Evolutionary conservation across 305 asterid genomes (phyloP).

Genomic region (Fraxinus sp.): DNA sequence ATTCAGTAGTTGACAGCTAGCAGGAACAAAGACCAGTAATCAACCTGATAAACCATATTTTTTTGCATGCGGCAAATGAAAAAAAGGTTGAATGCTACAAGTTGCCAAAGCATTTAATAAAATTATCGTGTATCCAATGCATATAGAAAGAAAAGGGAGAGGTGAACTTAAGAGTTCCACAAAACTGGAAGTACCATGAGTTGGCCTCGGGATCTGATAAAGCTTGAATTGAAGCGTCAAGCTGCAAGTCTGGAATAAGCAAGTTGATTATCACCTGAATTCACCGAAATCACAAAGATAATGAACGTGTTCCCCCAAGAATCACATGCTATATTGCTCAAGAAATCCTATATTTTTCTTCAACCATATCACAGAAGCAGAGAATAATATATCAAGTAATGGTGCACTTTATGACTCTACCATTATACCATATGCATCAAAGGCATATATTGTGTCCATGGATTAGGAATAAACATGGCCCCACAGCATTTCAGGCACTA

Average conservation of each 20-base stretch:
- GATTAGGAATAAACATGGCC: not conserved
- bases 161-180: not conserved
- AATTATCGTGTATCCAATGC: too few species aligned
- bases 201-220: not conserved
- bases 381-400: not conserved
- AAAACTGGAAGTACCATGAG: constrained; percentile 7
- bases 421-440: not conserved
- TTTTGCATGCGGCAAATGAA: not conserved
- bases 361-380: not conserved
- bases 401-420: not conserved
- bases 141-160: not conserved
- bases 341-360: not conserved
- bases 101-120: not conserved
- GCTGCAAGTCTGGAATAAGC: not conserved
- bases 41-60: not conserved
- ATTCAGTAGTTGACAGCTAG: not conserved
- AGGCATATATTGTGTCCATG: not conserved
- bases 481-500: not conserved
- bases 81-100: not conserved
- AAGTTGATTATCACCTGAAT: not conserved
- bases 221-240: not conserved
- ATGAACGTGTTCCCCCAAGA: not conserved
- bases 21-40: not conserved
- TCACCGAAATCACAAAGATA: not conserved
- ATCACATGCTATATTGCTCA: not conserved